Base-by-base conservation (phyloP, 2,329 filamentous ascomycete genomes). In the Colletotrichum abscissum region DNA sequence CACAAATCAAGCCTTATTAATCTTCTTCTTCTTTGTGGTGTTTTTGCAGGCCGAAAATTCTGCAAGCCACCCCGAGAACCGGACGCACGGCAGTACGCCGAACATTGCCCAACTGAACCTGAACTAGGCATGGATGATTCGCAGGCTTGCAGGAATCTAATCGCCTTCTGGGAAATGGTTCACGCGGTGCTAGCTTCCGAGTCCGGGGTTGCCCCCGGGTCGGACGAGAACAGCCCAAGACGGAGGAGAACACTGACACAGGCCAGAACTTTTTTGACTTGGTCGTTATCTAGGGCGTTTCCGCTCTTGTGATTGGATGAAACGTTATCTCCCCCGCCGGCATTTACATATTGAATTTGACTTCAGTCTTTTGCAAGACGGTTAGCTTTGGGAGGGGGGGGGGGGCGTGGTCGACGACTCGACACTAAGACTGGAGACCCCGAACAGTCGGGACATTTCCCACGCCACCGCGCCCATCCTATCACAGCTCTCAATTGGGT, bases 241-340 rank as follows among this genome's bases (percentile, higher is more conserved):
- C 52, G 35, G 49, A 56, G 42, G 9, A 62, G n/a, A 22, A 26
- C 57, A 26, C 57, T 59, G 33, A 22, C 11, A 59, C 3, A 59
- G 55, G 46, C 46, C 63, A 46, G 66, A 57, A 62, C 58, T 38
- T 26, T 22, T 3, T 35, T 26, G 26, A 11, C 58, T 11, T 38
- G 24, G 63, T 42, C 33, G 52, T 73, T 70, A 70, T 70, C 70
- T 65, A 62, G 46, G 57, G 42, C 26, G n/a, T 6, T 28, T 19
- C 22, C 11, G n/a, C 16, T 9, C 26, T 6, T 22, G 14, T 62
- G 35, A 73, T 73, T 73, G 70, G 70, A 22, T 16, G 49, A 26
- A 22, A 26, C 38, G 67, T 66, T 70, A 73, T 70, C 70, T 73
- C 70, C 67, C 52, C 70, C 67, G 46, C 70, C 67, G 67, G 70